Conservation (phyloP, 2,329 filamentous ascomycete genomes). For the Alternaria postmessia region DNA sequence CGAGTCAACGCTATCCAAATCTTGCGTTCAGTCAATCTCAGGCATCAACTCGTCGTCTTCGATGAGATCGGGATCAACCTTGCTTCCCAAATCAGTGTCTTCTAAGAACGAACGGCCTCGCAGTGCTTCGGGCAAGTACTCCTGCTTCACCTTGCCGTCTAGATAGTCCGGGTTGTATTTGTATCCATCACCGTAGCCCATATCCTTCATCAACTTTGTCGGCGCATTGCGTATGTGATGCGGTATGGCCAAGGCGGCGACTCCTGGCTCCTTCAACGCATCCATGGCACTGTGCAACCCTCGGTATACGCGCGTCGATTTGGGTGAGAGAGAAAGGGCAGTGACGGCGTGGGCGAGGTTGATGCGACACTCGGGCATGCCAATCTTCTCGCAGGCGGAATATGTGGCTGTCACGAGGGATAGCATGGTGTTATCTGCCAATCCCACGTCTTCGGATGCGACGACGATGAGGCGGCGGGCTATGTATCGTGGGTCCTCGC, state of each 20-base stretch:
- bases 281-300: constrained; percentile 81
- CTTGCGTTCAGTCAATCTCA: constrained; percentile 26
- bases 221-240: constrained; percentile 91
- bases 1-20: not conserved
- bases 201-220: constrained; percentile 88
- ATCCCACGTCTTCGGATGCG: constrained; percentile 89
- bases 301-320: constrained; percentile 87
- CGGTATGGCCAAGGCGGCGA: constrained; percentile 83
- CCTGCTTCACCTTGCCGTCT: constrained; percentile 82
- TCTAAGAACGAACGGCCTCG: constrained; percentile 78
- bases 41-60: constrained; percentile 39
- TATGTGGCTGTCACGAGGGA: constrained; percentile 86
- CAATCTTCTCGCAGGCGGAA: constrained; percentile 88
- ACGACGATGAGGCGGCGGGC: constrained; percentile 94
- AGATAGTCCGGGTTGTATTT: constrained; percentile 95
- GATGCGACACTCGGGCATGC: constrained; percentile 93
- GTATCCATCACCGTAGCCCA: constrained; percentile 90
- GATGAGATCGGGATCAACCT: constrained; percentile 66
- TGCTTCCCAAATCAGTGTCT: constrained; percentile 78
- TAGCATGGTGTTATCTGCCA: constrained; percentile 86
- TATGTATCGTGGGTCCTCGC: constrained; percentile 92
- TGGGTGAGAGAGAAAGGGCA: constrained; percentile 80
- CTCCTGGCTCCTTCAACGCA: constrained; percentile 81
- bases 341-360: constrained; percentile 88
- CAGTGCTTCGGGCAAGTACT: constrained; percentile 85